Percentiles rank a stretch among this genome's conserved stretches.
Evolutionary conservation across 2,329 filamentous ascomycete species (phyloP).

Genomic region (Pseudopithomyces chartarum): DNA sequence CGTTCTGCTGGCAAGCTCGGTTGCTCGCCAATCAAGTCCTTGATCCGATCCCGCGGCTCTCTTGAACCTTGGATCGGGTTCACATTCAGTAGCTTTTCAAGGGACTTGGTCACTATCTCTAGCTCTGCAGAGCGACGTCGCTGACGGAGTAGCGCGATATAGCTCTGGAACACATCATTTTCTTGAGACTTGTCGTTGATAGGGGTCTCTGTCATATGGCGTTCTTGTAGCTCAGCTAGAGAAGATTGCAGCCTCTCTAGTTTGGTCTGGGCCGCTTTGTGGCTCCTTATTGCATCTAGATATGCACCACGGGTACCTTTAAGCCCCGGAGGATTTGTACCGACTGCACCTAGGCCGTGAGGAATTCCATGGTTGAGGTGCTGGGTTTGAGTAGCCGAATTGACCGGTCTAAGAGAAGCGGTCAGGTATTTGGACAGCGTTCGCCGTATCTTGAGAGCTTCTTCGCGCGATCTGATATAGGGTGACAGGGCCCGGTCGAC

Average conservation of each 20-base stretch:
- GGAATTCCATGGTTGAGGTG: slow-evolving; percentile 42
- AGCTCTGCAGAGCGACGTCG: slow-evolving; percentile 53
- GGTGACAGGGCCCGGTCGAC: slow-evolving; percentile 42
- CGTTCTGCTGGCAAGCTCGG: slow-evolving; percentile 43
- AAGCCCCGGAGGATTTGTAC: slow-evolving; percentile 43
- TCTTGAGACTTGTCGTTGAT: slow-evolving; percentile 38
- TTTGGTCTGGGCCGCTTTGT: slow-evolving; percentile 47
- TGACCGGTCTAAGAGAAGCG: slow-evolving; percentile 34
- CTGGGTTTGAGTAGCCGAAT: slow-evolving; percentile 30
- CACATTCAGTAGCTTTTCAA: slow-evolving; percentile 44
- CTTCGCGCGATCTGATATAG: slow-evolving; percentile 44
- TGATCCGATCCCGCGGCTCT: slow-evolving; percentile 34
- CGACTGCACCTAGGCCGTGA: slow-evolving; percentile 24
- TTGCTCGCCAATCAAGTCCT: slow-evolving; percentile 40
- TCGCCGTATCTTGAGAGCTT: slow-evolving; percentile 43
- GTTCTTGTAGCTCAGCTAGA: slow-evolving; percentile 35
- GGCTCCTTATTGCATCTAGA: slow-evolving; percentile 51
- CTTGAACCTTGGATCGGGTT: slow-evolving; percentile 38
- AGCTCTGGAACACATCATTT: slow-evolving; percentile 37
- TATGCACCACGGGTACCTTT: slow-evolving; percentile 52
- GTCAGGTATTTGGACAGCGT: slow-evolving; percentile 39
- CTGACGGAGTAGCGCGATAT: slow-evolving; percentile 53
- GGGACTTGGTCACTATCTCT: slow-evolving; percentile 52
- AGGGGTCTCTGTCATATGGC: slow-evolving; percentile 27
- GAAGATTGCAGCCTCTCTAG: slow-evolving; percentile 39